These are phyloP conservation scores for Emericellopsis cladophorae DNA, from an alignment of 2,329 filamentous ascomycete genomes.

Conservation along the genomic window DNA sequence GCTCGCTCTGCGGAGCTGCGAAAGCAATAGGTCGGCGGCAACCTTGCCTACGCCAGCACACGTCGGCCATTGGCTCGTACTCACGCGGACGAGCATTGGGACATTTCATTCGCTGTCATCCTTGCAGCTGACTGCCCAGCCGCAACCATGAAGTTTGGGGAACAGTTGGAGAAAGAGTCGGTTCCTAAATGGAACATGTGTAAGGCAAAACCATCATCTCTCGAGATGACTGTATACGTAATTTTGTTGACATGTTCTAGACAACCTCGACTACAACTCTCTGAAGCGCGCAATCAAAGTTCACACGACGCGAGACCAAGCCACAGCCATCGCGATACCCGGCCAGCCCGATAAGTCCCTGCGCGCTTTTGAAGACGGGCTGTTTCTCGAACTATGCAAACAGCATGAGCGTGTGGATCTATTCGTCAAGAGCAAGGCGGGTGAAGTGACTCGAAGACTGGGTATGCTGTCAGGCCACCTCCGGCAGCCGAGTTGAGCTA, in stretches of 20 bases:
- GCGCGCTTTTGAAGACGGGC: conserved; percentile 54
- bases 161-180: conserved; percentile 58
- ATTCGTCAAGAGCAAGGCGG: conserved; percentile 68
- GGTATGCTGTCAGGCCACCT: conserved; percentile 28
- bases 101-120: too few relatives aligned
- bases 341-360: conserved; percentile 50
- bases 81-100: too few relatives aligned
- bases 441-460: conserved; percentile 61
- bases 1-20: too few relatives aligned
- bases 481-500: conserved; percentile 6
- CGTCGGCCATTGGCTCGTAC: too few relatives aligned
- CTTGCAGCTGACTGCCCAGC: not conserved
- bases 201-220: conserved; percentile 22
- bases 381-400: conserved; percentile 56
- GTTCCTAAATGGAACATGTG: conserved; percentile 73
- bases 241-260: conserved; percentile 21
- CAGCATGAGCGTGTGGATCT: conserved; percentile 69
- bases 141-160: conserved; percentile 25
- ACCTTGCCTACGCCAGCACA: too few relatives aligned
- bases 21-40: too few relatives aligned
- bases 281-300: conserved; percentile 76
- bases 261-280: conserved; percentile 83
- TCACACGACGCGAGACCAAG: conserved; percentile 60
- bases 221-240: too few relatives aligned
- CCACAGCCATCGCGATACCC: conserved; percentile 60